A percentile compares a stretch with the other conserved stretches of the same genome.
phyloP scores from a whole-genome alignment of 768 basidiomycete genomes.

The Melanogaster broomeanus region DNA sequence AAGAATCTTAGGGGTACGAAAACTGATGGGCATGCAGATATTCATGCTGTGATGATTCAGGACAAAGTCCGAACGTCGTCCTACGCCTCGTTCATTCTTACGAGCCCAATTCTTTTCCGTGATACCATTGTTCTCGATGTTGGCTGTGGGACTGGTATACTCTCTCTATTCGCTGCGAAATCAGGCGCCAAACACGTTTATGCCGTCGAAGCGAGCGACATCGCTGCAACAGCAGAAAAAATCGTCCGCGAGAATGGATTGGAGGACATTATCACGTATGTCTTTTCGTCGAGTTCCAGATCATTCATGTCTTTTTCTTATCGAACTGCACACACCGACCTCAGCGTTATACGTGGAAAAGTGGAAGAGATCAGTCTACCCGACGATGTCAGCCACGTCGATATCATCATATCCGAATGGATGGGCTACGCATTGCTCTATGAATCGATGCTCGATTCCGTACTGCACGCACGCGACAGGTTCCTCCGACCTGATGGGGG shows the following conservation, averaged over 20 bases:
- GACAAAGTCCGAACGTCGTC: constrained; percentile 93
- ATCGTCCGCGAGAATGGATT: constrained; percentile 79
- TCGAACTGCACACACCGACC: background rate
- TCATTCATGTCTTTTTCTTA: background rate
- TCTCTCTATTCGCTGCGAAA: constrained; percentile 86
- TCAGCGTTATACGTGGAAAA: constrained; percentile 83
- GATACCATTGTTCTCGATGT: constrained; percentile 91
- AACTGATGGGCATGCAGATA: constrained; percentile 51
- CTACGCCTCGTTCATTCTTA: constrained; percentile 89
- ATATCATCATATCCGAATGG: constrained; percentile 97
- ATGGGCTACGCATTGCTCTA: constrained; percentile 94
- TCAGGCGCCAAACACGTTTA: constrained; percentile 90
- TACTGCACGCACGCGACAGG: constrained; percentile 83
- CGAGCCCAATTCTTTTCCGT: constrained; percentile 77
- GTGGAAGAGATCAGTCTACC: constrained; percentile 86
- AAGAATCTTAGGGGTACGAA: too few species aligned
- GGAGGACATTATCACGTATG: constrained; percentile 67
- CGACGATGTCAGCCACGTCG: constrained; percentile 72
- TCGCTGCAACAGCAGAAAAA: constrained; percentile 73
- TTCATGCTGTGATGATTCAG: constrained; percentile 95
- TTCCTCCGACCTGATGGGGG: constrained; percentile 73
- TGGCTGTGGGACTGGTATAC: constrained; percentile 93
- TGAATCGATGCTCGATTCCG: constrained; percentile 97
- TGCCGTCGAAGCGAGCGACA: constrained; percentile 87
- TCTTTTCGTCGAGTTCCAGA: constrained; percentile 8